Percentiles rank a stretch among this genome's conserved stretches.
Conservation (phyloP, 495 filamentous ascomycete genomes). For the Penicillium roqueforti region DNA sequence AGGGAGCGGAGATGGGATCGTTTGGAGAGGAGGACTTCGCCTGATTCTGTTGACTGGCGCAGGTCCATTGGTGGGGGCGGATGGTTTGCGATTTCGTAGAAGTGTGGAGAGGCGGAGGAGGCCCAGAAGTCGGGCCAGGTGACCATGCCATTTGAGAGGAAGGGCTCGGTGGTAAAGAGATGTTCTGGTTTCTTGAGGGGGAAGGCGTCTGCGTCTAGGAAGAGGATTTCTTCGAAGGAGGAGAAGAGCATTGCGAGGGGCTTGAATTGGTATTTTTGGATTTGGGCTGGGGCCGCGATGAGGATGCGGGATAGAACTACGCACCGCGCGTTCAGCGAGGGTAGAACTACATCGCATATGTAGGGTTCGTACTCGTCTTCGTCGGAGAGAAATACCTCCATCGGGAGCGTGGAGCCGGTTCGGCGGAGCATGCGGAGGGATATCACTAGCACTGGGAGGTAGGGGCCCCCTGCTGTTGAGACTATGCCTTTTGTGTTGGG, state of each 20-base stretch:
- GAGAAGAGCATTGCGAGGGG: slow-evolving; percentile 48
- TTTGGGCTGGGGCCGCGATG: slow-evolving; percentile 11
- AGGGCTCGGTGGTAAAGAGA: slow-evolving; percentile 42
- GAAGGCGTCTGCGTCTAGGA: slow-evolving; percentile 48
- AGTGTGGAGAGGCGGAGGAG: slow-evolving; percentile 40
- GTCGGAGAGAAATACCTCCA: slow-evolving; percentile 49
- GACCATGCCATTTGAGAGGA: slow-evolving; percentile 41
- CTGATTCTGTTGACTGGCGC: slow-evolving; percentile 43
- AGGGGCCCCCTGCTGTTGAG: slow-evolving; percentile 31
- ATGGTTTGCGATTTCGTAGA: slow-evolving; percentile 45
- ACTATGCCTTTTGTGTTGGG: slow-evolving; percentile 42
- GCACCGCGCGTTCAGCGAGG: slow-evolving; percentile 43
- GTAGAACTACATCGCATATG: slow-evolving; percentile 46
- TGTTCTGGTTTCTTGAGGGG: slow-evolving; percentile 38
- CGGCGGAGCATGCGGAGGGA: slow-evolving; percentile 49
- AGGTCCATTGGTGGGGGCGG: slow-evolving; percentile 15
- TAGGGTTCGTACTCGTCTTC: slow-evolving; percentile 39
- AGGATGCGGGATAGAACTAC: slow-evolving; percentile 35
- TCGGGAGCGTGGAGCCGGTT: slow-evolving; percentile 46
- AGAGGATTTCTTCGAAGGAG: slow-evolving; percentile 48
- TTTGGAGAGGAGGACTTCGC: slow-evolving; percentile 47
- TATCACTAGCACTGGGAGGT: slow-evolving; percentile 38
- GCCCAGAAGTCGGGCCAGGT: slow-evolving; percentile 57
- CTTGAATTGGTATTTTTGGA: slow-evolving; percentile 48
- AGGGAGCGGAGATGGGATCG: slow-evolving; percentile 39